Evolutionary conservation across 2,329 filamentous ascomycete species (phyloP).

Genomic region (Paracoccidioides brasiliensis): DNA sequence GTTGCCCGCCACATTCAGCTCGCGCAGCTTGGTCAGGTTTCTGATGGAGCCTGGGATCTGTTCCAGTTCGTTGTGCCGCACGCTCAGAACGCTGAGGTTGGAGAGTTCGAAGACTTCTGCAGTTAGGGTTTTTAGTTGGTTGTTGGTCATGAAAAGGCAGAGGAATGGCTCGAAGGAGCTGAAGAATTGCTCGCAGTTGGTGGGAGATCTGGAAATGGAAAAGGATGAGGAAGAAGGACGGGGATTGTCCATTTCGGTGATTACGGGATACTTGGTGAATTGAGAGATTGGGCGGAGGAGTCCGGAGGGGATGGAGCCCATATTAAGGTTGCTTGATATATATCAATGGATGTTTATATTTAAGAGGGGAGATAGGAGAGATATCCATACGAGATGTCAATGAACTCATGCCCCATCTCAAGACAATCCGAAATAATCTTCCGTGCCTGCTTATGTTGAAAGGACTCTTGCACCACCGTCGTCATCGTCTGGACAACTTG

Average conservation of each 20-base stretch:
- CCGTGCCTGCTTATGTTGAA: slow-evolving; percentile 26
- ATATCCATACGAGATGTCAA: slow-evolving; percentile 32
- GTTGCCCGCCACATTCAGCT: slow-evolving; percentile 35
- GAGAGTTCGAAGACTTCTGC: slow-evolving; percentile 31
- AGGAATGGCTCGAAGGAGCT: slow-evolving; percentile 30
- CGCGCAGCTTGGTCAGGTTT: slow-evolving; percentile 29
- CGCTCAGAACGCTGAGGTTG: slow-evolving; percentile 31
- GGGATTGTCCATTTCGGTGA: slow-evolving; percentile 7
- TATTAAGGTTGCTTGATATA: slow-evolving; percentile 19
- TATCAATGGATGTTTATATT: neutral
- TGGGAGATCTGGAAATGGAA: neutral
- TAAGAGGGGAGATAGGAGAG: neutral
- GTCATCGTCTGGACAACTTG: slow-evolving; percentile 9
- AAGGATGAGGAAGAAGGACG: neutral
- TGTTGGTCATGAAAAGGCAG: slow-evolving; percentile 32
- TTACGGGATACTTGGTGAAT: slow-evolving; percentile 27
- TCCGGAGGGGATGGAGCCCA: slow-evolving; percentile 20
- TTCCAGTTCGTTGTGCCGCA: slow-evolving; percentile 34
- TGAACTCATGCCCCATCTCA: slow-evolving; percentile 30
- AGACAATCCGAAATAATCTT: slow-evolving; percentile 29
- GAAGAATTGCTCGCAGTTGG: slow-evolving; percentile 25
- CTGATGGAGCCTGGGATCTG: slow-evolving; percentile 30
- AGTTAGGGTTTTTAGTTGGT: slow-evolving; percentile 25
- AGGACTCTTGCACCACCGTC: slow-evolving; percentile 18
- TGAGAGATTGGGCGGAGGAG: slow-evolving; percentile 27